These are phyloP conservation scores for Pulveroboletus sp. DNA, from an alignment of 768 basidiomycete species.

Conservation along the genomic window DNA sequence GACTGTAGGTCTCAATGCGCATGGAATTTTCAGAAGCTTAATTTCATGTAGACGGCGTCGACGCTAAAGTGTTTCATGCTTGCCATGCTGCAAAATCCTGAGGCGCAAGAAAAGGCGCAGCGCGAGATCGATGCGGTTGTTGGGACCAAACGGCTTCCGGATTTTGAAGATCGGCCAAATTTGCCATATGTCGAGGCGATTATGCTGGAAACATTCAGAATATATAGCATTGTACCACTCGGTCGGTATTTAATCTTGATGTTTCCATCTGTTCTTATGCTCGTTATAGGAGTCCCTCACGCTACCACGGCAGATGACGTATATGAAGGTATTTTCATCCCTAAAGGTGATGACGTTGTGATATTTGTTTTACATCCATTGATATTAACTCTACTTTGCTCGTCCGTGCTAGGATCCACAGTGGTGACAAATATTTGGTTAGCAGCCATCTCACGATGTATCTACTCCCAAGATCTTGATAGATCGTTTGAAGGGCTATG, in stretches of 20 bases:
- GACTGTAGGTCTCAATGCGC: conserved; percentile 5
- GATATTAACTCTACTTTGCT: not conserved
- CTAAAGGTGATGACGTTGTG: conserved; percentile 12
- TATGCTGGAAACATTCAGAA: conserved; percentile 28
- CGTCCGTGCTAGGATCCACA: conserved; percentile 8
- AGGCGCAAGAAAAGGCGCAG: conserved; percentile 29
- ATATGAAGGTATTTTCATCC: conserved; percentile 19
- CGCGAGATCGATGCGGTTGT: conserved; percentile 29
- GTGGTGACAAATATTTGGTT: conserved; percentile 21
- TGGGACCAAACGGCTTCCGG: conserved; percentile 27
- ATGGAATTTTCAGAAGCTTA: not conserved
- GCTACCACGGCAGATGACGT: conserved; percentile 16
- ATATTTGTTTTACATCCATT: not conserved
- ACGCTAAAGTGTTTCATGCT: conserved; percentile 26
- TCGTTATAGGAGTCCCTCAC: conserved; percentile 12
- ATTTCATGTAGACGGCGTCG: conserved; percentile 2
- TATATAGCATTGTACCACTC: conserved; percentile 24
- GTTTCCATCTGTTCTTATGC: not conserved
- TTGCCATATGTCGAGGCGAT: conserved; percentile 31
- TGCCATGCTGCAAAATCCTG: conserved; percentile 31
- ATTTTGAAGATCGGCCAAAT: conserved; percentile 16
- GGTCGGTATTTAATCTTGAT: conserved; percentile 10
- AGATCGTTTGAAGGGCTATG: conserved; percentile 13
- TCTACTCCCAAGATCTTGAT: not conserved
- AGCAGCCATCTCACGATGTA: not conserved